These are phyloP conservation scores for Orbilia oligospora DNA, from an alignment of 2,329 filamentous ascomycete species.

Conservation along the genomic window DNA sequence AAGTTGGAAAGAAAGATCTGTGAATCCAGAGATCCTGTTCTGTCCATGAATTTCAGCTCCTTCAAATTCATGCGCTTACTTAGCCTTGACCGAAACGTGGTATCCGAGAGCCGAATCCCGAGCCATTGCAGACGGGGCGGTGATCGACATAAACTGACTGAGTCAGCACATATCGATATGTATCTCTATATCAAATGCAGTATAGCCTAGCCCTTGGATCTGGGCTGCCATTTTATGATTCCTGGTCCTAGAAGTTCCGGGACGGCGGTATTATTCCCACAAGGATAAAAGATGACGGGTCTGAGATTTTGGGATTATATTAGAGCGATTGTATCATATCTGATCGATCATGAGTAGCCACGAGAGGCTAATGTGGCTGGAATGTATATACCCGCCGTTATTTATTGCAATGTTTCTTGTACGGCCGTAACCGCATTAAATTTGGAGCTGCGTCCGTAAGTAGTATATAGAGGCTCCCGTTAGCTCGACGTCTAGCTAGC, in stretches of 20 bases:
- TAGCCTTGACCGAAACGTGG: slow-evolving; percentile 30
- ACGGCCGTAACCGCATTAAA: too few species aligned
- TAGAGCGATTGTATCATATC: not conserved
- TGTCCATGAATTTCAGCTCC: not conserved
- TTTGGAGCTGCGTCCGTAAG: too few species aligned
- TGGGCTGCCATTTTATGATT: not conserved
- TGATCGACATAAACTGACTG: slow-evolving; percentile 14
- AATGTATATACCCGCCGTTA: too few species aligned
- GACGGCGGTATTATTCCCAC: slow-evolving; percentile 33
- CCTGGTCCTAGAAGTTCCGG: slow-evolving; percentile 20
- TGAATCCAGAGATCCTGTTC: slow-evolving; percentile 10
- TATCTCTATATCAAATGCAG: slow-evolving; percentile 10
- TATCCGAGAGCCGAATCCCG: slow-evolving; percentile 44
- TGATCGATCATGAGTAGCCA: not conserved
- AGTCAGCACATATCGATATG: not conserved
- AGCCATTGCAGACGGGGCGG: not conserved
- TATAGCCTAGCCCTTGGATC: slow-evolving; percentile 19
- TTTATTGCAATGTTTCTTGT: too few species aligned
- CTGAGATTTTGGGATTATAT: not conserved
- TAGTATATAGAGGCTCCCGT: too few species aligned
- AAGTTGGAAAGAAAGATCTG: slow-evolving; percentile 19
- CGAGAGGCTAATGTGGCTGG: too few species aligned
- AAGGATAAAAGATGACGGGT: not conserved
- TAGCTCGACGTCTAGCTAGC: too few species aligned
- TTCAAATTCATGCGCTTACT: not conserved